phyloP scores from a whole-genome alignment of 2,329 filamentous ascomycete genomes.

The Cercospora janseana region DNA sequence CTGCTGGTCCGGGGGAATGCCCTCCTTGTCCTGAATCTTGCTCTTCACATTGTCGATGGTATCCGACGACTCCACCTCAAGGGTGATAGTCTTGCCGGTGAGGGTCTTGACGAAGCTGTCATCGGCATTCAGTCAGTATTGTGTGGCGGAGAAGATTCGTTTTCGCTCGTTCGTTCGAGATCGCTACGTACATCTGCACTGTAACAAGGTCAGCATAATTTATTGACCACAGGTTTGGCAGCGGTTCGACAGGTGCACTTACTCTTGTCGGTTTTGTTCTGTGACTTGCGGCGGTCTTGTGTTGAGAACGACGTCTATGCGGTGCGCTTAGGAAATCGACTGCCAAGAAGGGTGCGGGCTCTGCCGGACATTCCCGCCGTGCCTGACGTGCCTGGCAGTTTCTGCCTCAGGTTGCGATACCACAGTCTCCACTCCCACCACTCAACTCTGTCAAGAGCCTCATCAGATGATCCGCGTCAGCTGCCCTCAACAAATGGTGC shows the following conservation, averaged over 20 bases:
- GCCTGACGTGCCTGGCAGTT: too few relatives aligned
- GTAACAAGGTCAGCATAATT: constrained; percentile 28
- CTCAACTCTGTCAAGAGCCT: too few relatives aligned
- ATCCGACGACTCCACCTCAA: constrained; percentile 98
- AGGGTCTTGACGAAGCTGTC: constrained; percentile 99
- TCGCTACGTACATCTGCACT: constrained; percentile 37
- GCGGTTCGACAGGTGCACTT: constrained; percentile 14
- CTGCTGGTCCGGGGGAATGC: constrained; percentile 96
- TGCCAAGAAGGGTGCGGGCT: too few relatives aligned
- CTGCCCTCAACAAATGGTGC: too few relatives aligned
- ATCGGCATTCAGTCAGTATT: constrained; percentile 29
- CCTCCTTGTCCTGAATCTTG: constrained; percentile 99
- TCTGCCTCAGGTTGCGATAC: too few relatives aligned
- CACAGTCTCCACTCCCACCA: too few relatives aligned
- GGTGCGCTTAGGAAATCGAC: too few relatives aligned
- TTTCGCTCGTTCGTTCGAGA: constrained; percentile 17
- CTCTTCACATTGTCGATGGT: constrained; percentile 99
- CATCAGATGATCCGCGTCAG: too few relatives aligned
- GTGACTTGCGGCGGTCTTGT: constrained; percentile 22
- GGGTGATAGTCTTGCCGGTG: constrained; percentile 99
- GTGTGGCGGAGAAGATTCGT: constrained; percentile 15
- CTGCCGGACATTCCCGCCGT: too few relatives aligned
- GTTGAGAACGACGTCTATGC: constrained; percentile 5
- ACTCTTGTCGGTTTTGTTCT: constrained; percentile 30
- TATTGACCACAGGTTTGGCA: not conserved